Evolutionary conservation across 1,139 yeast genomes (phyloP).

Genomic region (Yamadazyma trypodendri): DNA sequence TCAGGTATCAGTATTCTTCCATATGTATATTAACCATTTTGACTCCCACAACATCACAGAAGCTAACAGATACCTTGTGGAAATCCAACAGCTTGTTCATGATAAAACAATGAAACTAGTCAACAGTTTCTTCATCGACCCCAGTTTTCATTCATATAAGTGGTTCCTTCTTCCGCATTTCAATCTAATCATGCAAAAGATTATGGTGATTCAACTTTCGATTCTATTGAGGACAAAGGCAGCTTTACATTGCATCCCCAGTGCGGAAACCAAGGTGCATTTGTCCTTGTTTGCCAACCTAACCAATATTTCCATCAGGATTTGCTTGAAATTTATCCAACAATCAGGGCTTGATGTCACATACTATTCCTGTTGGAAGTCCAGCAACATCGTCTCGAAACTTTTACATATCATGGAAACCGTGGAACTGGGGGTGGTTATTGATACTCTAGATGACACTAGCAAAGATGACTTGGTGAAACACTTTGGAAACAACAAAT

Average conservation of each 20-base stretch:
- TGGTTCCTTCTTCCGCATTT: not conserved
- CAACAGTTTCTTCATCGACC: not conserved
- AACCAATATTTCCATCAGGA: not conserved
- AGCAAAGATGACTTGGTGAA: not conserved
- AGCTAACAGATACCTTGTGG: not conserved
- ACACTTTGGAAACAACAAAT: not conserved
- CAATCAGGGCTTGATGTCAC: not conserved
- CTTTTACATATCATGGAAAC: not conserved
- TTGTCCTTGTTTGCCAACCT: not conserved
- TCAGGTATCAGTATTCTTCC: slow-evolving; percentile 1
- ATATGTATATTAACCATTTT: not conserved
- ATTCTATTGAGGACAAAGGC: not conserved
- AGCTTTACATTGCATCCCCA: not conserved
- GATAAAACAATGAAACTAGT: not conserved
- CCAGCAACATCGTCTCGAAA: not conserved
- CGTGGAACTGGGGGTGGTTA: not conserved
- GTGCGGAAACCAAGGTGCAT: not conserved
- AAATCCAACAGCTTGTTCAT: not conserved
- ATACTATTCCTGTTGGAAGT: slow-evolving; percentile 1
- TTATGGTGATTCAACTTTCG: not conserved
- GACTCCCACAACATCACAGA: not conserved
- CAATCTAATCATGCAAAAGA: not conserved
- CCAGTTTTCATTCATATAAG: not conserved
- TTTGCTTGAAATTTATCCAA: slow-evolving; percentile 2
- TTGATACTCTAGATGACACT: not conserved